These are phyloP conservation scores for Xenosphaeropsis pyriputrescens DNA, from an alignment of 2,329 filamentous ascomycete genomes.

Conservation along the genomic window DNA sequence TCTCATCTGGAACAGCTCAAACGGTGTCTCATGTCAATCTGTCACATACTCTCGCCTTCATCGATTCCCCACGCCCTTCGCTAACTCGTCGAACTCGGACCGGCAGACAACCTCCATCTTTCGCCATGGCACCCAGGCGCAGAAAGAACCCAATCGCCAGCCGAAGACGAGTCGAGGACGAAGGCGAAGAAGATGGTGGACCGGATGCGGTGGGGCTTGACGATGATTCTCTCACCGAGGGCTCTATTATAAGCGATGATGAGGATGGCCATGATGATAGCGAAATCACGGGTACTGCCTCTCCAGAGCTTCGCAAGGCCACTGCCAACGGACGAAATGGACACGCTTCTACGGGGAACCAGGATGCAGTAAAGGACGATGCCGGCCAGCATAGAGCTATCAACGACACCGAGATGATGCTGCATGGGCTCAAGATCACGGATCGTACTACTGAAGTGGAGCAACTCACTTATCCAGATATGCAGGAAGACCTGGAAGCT, in stretches of 20 bases:
- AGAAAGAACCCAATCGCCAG: constrained; percentile 53
- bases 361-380: constrained; percentile 12
- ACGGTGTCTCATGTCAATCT: not conserved
- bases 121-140: constrained; percentile 33
- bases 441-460: constrained; percentile 9
- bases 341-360: constrained; percentile 12
- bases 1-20: too few relatives aligned
- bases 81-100: too few relatives aligned
- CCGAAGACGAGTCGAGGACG: constrained; percentile 54
- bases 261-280: constrained; percentile 43
- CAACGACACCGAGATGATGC: constrained; percentile 40
- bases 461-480: constrained; percentile 18
- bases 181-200: constrained; percentile 53
- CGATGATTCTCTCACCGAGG: constrained; percentile 52
- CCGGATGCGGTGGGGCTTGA: constrained; percentile 40
- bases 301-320: constrained; percentile 10
- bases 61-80: not conserved
- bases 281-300: constrained; percentile 40
- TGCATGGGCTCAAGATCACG: constrained; percentile 28
- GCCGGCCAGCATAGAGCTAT: constrained; percentile 20
- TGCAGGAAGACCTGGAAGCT: constrained; percentile 4
- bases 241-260: constrained; percentile 46
- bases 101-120: too few relatives aligned
- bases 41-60: not conserved
- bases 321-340: constrained; percentile 21